Conservation (phyloP, 495 filamentous ascomycete species). For the Corynascus novoguineensis region DNA sequence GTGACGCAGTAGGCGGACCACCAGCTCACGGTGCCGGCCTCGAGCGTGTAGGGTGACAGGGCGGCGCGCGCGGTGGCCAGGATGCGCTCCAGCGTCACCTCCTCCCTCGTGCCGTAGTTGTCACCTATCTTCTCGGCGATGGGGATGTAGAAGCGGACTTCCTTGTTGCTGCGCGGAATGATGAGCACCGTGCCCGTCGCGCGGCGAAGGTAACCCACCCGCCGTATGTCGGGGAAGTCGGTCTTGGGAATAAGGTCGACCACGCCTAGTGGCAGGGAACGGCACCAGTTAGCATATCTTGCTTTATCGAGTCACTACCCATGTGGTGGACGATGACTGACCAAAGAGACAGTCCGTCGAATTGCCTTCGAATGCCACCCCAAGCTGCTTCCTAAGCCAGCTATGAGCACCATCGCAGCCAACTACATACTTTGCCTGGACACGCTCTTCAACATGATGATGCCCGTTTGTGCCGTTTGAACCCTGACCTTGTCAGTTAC, state of each 20-base stretch:
- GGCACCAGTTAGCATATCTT: too few relatives aligned
- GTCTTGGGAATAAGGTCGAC: slow-evolving; percentile 62
- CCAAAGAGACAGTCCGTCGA: slow-evolving; percentile 58
- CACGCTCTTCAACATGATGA: slow-evolving; percentile 30
- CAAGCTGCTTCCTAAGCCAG: slow-evolving; percentile 54
- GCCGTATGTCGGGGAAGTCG: slow-evolving; percentile 66
- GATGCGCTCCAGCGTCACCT: slow-evolving; percentile 54
- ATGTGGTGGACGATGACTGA: slow-evolving; percentile 11
- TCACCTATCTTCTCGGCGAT: slow-evolving; percentile 36
- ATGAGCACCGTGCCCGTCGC: slow-evolving; percentile 60
- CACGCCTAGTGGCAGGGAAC: slow-evolving; percentile 37
- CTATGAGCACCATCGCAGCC: slow-evolving; percentile 65
- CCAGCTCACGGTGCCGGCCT: slow-evolving; percentile 26
- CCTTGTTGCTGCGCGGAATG: slow-evolving; percentile 60
- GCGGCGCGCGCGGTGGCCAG: slow-evolving; percentile 55
- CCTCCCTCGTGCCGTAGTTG: slow-evolving; percentile 37
- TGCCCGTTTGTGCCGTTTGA: slow-evolving; percentile 29
- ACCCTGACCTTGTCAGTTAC: not conserved
- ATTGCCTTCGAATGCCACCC: slow-evolving; percentile 49
- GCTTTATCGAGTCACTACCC: too few relatives aligned
- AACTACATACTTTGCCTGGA: slow-evolving; percentile 60
- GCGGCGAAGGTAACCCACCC: slow-evolving; percentile 55
- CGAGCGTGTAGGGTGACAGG: slow-evolving; percentile 55
- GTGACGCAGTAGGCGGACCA: slow-evolving; percentile 57
- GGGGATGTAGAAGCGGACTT: slow-evolving; percentile 62